Evolutionary conservation across 2,329 filamentous ascomycete species (phyloP), one percentile per base, ranked within the genome.

Genomic region (Botrytis aclada): DNA sequence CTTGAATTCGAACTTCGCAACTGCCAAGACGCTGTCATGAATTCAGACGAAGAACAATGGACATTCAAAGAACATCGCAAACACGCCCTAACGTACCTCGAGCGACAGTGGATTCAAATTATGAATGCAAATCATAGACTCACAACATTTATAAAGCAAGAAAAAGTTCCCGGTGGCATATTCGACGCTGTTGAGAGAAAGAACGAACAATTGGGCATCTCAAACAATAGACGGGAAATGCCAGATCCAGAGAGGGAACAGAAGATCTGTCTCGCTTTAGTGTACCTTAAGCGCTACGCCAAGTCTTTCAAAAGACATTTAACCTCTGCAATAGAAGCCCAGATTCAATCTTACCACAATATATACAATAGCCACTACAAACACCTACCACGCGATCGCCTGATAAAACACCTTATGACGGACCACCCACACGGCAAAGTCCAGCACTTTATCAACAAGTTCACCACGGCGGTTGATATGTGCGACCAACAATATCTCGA

Each of bases 401-500:
- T 60, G 3, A 62, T 70, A 25, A 25, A 22, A 5, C n/a, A 16
- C n/a, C 4, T 66, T 1, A 34, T 16, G 32, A 34, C 2, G 1
- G 39, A 62, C 6, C 10, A 18, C 4, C 56, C 51, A 14, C 9
- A 34, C 6, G 20, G 41, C 20, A 51, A 29, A 4, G 37, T n/a
- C 18, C 25, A 22, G 2, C 16, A 43, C 2, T 66, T 72, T 25
- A 8, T 29, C 22, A 18, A 22, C 4, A 25, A 45, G 18, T 72
- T 54, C 14, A 41, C n/a, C 9, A n/a, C 29, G 6, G 37, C 54
- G 1, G n/a, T 41, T 5, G 29, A 71, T 34, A 32, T 66, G 47
- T 71, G 70, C 29, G 70, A 71, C 4, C 39, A 39, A 3, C 61
- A 72, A 37, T 67, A 72, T 4, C 29, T 72, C 3, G n/a, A 72